phyloP scores from a whole-genome alignment of 1,284 basidiomycete species.

The Caloboletus firmus region DNA sequence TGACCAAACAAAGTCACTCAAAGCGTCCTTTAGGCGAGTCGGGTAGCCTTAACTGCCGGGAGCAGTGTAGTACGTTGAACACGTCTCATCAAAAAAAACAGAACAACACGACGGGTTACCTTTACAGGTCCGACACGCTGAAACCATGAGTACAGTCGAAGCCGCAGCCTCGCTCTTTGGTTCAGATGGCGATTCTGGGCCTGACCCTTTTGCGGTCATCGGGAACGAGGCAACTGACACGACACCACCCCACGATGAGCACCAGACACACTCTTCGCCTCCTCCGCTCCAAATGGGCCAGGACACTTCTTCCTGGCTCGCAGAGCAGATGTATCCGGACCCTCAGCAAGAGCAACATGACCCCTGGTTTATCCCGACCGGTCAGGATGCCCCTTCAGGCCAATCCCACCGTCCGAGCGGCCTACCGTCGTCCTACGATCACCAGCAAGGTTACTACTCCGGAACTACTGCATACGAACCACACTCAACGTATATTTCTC shows the following conservation, averaged over 20 bases:
- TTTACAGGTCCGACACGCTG: slow-evolving; percentile 32
- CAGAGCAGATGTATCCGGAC: slow-evolving; percentile 35
- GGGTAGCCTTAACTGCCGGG: slow-evolving; percentile 5
- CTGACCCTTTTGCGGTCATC: slow-evolving; percentile 66
- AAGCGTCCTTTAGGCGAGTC: not conserved
- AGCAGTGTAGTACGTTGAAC: not conserved
- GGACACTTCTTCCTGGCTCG: slow-evolving; percentile 34
- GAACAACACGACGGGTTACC: slow-evolving; percentile 7
- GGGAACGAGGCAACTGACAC: slow-evolving; percentile 41
- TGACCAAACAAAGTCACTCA: slow-evolving; percentile 33
- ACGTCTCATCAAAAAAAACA: slow-evolving; percentile 24
- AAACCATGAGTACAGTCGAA: slow-evolving; percentile 62
- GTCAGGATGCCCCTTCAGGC: slow-evolving; percentile 17
- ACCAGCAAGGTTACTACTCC: slow-evolving; percentile 32
- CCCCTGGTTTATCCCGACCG: slow-evolving; percentile 32
- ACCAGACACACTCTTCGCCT: slow-evolving; percentile 21
- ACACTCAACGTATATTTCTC: slow-evolving; percentile 12
- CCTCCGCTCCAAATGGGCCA: slow-evolving; percentile 35
- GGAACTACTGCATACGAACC: slow-evolving; percentile 29
- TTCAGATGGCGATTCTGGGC: slow-evolving; percentile 50
- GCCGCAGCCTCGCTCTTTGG: slow-evolving; percentile 78
- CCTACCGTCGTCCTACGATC: slow-evolving; percentile 22
- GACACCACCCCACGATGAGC: slow-evolving; percentile 27
- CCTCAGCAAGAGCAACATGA: slow-evolving; percentile 28
- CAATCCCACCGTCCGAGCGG: slow-evolving; percentile 17